Evolutionary conservation across 1,284 basidiomycete genomes (phyloP).

Genomic region (Tilletia horrida): DNA sequence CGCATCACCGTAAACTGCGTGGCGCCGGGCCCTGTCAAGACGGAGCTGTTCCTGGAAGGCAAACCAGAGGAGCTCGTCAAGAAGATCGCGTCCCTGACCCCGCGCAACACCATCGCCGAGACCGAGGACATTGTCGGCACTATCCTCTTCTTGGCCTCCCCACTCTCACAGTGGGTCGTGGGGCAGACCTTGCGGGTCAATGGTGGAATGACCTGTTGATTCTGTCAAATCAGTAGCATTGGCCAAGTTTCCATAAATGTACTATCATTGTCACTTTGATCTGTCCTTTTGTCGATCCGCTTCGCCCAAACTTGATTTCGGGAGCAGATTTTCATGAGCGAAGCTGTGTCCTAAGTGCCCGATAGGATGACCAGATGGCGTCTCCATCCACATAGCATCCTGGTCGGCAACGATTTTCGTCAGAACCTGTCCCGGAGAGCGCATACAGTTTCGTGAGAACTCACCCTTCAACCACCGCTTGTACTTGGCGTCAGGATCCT

Average conservation of each 20-base stretch:
- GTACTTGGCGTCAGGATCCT: slow-evolving; percentile 54
- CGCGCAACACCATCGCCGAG: background rate
- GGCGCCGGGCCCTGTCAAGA: background rate
- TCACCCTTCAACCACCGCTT: slow-evolving; percentile 70
- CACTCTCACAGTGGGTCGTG: background rate
- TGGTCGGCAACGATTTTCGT: slow-evolving; percentile 13
- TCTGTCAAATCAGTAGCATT: background rate
- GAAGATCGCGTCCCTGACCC: background rate
- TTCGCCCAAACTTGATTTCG: no score
- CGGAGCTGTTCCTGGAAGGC: background rate
- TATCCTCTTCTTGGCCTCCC: background rate
- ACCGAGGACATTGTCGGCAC: background rate
- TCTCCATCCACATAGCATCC: slow-evolving; percentile 82
- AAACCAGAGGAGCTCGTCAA: background rate
- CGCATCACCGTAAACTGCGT: slow-evolving; percentile 4
- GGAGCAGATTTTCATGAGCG: slow-evolving; percentile 6
- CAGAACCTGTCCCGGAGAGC: background rate
- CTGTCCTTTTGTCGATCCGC: no score
- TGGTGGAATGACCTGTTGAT: slow-evolving; percentile 1
- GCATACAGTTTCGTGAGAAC: background rate
- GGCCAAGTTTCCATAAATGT: no score
- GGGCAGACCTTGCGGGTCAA: background rate
- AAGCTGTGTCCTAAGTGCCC: slow-evolving; percentile 41
- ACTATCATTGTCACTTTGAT: no score
- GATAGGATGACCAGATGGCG: slow-evolving; percentile 63